Evolutionary conservation across 305 asterid genomes (phyloP).

Genomic region (Solanum aculeatissimum): DNA sequence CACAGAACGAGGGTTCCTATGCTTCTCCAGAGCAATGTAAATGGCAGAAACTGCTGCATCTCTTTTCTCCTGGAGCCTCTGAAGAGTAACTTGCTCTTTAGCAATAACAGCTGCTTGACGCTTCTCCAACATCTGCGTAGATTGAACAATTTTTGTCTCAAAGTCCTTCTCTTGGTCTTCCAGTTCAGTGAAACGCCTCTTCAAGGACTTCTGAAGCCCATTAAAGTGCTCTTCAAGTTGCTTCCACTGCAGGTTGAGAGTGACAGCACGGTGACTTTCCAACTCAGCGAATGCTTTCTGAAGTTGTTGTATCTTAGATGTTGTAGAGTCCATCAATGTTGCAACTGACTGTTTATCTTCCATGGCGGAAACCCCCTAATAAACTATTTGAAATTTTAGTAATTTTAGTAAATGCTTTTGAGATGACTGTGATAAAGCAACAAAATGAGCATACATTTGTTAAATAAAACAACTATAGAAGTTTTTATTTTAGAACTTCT

Average conservation of each 20-base stretch:
- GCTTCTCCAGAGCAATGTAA: slow-evolving; percentile 45
- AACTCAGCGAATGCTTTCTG: slow-evolving; percentile 18
- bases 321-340: slow-evolving; percentile 11
- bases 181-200: slow-evolving; percentile 14
- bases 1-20: slow-evolving; percentile 26
- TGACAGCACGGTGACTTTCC: slow-evolving; percentile 15
- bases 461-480: background rate
- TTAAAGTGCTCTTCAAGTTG: slow-evolving; percentile 17
- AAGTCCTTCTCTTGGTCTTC: slow-evolving; percentile 16
- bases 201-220: slow-evolving; percentile 18
- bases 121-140: slow-evolving; percentile 17
- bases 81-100: slow-evolving; percentile 76
- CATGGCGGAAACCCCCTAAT: slow-evolving; percentile 43
- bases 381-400: background rate
- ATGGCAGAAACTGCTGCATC: slow-evolving; percentile 90
- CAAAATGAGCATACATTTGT: background rate
- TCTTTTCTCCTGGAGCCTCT: slow-evolving; percentile 90
- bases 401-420: background rate
- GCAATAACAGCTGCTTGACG: slow-evolving; percentile 30
- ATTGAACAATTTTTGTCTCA: slow-evolving; percentile 20
- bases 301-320: slow-evolving; percentile 46
- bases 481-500: background rate
- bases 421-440: background rate
- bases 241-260: slow-evolving; percentile 23
- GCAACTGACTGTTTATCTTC: slow-evolving; percentile 54